phyloP scores from a whole-genome alignment of 805 yeast species.

The Maudiozyma saulgeensis region DNA sequence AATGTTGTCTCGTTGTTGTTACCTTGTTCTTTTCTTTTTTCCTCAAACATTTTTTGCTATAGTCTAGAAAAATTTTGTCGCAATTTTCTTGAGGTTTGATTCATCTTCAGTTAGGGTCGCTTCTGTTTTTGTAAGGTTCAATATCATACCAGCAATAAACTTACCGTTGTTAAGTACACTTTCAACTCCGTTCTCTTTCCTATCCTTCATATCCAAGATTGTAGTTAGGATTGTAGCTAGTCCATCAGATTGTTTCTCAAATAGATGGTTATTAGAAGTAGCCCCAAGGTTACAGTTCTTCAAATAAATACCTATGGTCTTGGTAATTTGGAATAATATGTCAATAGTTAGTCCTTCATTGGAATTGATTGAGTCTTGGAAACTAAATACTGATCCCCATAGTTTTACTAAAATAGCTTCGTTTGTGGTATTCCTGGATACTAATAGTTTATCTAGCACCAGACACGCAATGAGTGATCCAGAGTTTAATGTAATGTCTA shows the following conservation, averaged over 20 bases:
- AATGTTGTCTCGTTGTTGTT: too few species aligned
- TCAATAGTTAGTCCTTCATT: constrained; percentile 11
- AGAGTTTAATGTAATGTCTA: constrained; percentile 10
- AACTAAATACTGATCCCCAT: constrained; percentile 19
- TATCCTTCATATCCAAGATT: constrained; percentile 8
- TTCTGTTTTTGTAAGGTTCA: constrained; percentile 7
- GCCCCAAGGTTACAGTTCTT: constrained; percentile 7
- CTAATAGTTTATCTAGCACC: constrained; percentile 21
- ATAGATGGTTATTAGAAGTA: constrained; percentile 5
- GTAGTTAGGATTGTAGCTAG: constrained; percentile 12
- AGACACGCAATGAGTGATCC: constrained; percentile 20
- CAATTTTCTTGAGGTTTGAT: constrained; percentile 4
- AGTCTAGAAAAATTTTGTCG: constrained; percentile 3
- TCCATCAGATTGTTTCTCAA: constrained; percentile 6
- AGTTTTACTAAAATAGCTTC: constrained; percentile 6
- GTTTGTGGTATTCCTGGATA: constrained; percentile 6
- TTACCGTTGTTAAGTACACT: constrained; percentile 24
- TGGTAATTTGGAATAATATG: constrained; percentile 22
- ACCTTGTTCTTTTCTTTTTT: too few species aligned
- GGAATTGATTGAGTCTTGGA: constrained; percentile 8
- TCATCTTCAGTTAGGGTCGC: constrained; percentile 10
- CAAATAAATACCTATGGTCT: constrained; percentile 25
- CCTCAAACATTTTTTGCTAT: too few species aligned
- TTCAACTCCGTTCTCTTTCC: constrained; percentile 18
- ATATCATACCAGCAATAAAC: constrained; percentile 23